Evolutionary conservation across 2,329 filamentous ascomycete genomes (phyloP).

Genomic region (Ophiostoma ulmi): DNA sequence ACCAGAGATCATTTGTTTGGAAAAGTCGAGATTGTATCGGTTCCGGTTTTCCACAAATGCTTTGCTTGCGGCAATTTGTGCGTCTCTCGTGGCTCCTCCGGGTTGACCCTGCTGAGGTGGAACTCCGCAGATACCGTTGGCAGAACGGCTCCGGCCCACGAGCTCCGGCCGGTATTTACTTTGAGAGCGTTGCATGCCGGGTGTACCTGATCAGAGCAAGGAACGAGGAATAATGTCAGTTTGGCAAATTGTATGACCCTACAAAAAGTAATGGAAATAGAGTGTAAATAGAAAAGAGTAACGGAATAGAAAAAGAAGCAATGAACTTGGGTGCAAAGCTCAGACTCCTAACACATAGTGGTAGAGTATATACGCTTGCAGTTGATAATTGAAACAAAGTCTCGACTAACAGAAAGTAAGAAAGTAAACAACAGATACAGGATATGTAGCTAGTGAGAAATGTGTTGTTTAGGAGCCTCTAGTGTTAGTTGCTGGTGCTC

Average conservation of each 20-base stretch:
- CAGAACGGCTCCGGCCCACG: constrained; percentile 50
- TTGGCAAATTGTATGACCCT: neutral
- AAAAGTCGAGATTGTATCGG: neutral
- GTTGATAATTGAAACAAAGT: neutral
- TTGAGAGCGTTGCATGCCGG: constrained; percentile 31
- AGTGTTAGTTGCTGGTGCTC: neutral
- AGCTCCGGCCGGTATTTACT: constrained; percentile 44
- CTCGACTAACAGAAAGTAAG: neutral
- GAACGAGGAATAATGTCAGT: neutral
- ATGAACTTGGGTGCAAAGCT: constrained; percentile 15
- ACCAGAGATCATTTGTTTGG: neutral
- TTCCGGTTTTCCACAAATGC: constrained; percentile 53
- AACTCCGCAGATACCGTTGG: constrained; percentile 36
- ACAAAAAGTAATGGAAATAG: neutral
- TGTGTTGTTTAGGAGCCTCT: neutral
- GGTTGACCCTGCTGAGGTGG: constrained; percentile 48
- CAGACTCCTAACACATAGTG: constrained; percentile 4
- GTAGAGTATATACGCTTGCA: constrained; percentile 13
- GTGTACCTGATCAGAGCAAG: neutral
- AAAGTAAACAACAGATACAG: constrained; percentile 1
- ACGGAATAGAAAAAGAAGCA: constrained; percentile 1
- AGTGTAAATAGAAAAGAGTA: neutral
- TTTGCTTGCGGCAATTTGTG: constrained; percentile 56
- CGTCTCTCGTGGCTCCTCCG: constrained; percentile 50
- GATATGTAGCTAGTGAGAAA: neutral